Percentiles rank a stretch among this genome's conserved stretches.
phyloP scores from a whole-genome alignment of 306 rosid genomes.

The Gastrolobium villosum region DNA sequence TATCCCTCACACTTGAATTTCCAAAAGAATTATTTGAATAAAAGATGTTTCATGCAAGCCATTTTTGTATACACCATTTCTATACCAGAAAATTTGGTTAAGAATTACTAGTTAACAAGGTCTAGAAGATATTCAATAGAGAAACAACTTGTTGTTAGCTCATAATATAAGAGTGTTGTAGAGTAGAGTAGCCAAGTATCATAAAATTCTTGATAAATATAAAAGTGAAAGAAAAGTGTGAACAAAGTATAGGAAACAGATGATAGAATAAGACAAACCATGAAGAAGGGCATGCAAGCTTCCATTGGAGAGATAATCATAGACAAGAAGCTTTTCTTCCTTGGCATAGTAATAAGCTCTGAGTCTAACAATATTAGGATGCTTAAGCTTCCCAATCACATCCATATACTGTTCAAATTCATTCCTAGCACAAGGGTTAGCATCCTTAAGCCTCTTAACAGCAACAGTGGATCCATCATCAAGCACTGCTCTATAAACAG shows the following conservation, averaged over 20 bases:
- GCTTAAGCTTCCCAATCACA: constrained; percentile 85
- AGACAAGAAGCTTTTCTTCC: constrained; percentile 98
- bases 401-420: constrained; percentile 99
- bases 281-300: constrained; percentile 94
- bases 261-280: constrained; percentile 54
- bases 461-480: constrained; percentile 89
- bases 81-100: no score
- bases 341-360: constrained; percentile 93
- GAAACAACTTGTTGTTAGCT: no score
- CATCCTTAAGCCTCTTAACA: constrained; percentile 90
- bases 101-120: no score
- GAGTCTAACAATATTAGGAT: constrained; percentile 77
- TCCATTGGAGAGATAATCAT: constrained; percentile 94
- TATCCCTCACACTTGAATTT: no score
- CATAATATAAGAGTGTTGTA: no score
- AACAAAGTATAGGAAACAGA: not conserved
- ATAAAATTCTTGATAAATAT: no score
- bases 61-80: no score
- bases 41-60: no score
- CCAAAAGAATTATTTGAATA: no score
- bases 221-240: no score
- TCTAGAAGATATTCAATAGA: no score
- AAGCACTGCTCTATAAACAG: constrained; percentile 88
- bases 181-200: no score
- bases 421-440: constrained; percentile 83